Evolutionary conservation across 116 monocot genomes (phyloP), one percentile per base, ranked within the genome.

Genomic region (Cymodocea nodosa): DNA sequence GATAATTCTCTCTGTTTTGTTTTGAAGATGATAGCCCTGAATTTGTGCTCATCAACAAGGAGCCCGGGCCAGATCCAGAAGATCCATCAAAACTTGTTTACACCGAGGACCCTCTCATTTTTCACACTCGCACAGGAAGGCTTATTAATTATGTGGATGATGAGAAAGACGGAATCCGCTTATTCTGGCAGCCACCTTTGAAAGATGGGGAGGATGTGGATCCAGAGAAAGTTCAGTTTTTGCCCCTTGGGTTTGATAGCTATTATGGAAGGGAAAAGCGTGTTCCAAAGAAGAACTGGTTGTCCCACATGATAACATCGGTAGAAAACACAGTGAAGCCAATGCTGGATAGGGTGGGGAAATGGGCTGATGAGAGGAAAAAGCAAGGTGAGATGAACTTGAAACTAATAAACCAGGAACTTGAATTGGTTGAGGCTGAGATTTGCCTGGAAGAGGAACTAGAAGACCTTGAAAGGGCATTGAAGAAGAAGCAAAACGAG

Each of bases 131-230:
- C 13, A 87, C 78, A 18, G 91, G 91, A 66, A 72, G 87, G 48
- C 71, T 91, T 51, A 91, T 91, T 34, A 91, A 91, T 75, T 84
- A 77, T 76, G 80, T 86, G 39, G 87, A 91, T 34, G 91, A 91
- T 67, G 87, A 91, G 20, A 59, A 87, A 52, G 61, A 91, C 58
- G 91, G 91, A 9, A 59, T 91, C 67, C 87, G 87, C 15, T 74
- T 91, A 50, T 91, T 87, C 66, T 87, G 91, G 91, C 91, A 87
- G 72, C 91, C 87, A 44, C 60, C 68, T 49, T 35, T 84, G 35
- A 53, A 84, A 78, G 82, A 91, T 30, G 91, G 80, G 1, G 91
- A 87, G 65, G 80, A 84, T 36, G 70, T 91, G 6, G 82, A 91
- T 68, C 84, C 81, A 60, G 81, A 82, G 2, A 82, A 86, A 56